Evolutionary conservation across 129 eudicot genomes (phyloP), one percentile per base, ranked within the genome.

Genomic region (Helianthus annuus): DNA sequence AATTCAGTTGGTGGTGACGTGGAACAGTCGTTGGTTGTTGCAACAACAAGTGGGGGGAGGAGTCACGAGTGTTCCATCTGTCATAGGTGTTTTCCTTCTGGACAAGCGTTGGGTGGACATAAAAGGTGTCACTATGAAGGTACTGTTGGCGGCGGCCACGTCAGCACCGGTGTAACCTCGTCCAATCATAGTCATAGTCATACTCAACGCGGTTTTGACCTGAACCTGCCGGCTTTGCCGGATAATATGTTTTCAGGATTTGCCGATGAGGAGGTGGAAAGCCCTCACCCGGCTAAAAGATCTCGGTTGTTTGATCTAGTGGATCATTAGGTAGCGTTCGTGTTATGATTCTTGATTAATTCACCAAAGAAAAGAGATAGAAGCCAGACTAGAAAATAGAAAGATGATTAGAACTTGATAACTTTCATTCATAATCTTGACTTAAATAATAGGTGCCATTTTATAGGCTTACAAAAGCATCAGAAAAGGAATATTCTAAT

Each of bases 41-140:
- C 82, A 19, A 12, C 84, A 29, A 27, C 76, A 2, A 48, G 75
- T 42, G 74, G 84, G 1, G 89, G 89, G 4, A 85, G 81, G 79
- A 76, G 68, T 3, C 98, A 93, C 73, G 92, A 93, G 89, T 93
- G 98, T 57, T 85, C 97, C 0, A 84, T 93, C n/a, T 93, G 98
- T 58, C 96, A 82, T 76, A 77, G 78, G 92, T 75, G 84, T 52
- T 93, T 93, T 64, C 87, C 98, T 6, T 85, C 92, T 0, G 98
- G 98, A 32, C 98, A 93, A 75, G 98, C 98, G 15, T 72, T 93
- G 84, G 98, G 98, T 10, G 96, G 96, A 0, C 97, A 93, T 81
- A 93, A 93, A 74, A 83, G 98, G 38, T 73, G 97, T 64, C 98
- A 93, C 86, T 93, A 93, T 57, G 98, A 93, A 14, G 98, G 98